These are phyloP conservation scores for Tilletia caries DNA, from an alignment of 1,284 basidiomycete genomes.

Conservation along the genomic window DNA sequence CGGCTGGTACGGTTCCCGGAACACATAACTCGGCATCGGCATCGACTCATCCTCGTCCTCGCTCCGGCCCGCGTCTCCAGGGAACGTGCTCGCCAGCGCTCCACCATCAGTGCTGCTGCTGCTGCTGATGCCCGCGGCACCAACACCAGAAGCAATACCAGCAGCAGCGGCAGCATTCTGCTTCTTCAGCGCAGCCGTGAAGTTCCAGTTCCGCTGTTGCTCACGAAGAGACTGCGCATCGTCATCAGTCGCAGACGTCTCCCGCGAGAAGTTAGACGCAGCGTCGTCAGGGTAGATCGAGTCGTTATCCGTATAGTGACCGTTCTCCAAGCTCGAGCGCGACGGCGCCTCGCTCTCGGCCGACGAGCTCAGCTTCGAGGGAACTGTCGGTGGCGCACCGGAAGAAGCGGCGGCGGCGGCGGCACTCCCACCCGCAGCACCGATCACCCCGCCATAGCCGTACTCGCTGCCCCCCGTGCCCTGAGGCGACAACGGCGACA, in stretches of 20 bases:
- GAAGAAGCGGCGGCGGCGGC: background rate
- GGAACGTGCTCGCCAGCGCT: background rate
- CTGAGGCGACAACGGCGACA: constrained; percentile 16
- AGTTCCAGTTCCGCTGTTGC: background rate
- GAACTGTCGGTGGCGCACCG: too few relatives aligned
- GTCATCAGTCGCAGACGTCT: constrained; percentile 13
- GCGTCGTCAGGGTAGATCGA: constrained; percentile 47
- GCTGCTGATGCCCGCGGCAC: background rate
- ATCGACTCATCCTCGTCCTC: constrained; percentile 22
- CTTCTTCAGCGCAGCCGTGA: background rate
- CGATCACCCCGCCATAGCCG: background rate
- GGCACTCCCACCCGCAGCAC: too few relatives aligned
- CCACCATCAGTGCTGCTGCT: background rate
- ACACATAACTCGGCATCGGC: constrained; percentile 16
- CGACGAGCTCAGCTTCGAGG: background rate
- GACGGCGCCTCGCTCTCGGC: background rate
- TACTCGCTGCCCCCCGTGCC: constrained; percentile 11
- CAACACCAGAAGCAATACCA: background rate
- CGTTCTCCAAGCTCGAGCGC: background rate
- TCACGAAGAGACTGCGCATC: background rate
- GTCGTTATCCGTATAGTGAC: constrained; percentile 21
- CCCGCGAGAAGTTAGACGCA: constrained; percentile 30
- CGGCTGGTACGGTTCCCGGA: constrained; percentile 39
- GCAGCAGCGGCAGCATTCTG: background rate
- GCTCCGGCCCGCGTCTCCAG: constrained; percentile 15